Evolutionary conservation across 805 yeast genomes (phyloP).

Genomic region (Kurtzmaniella cleridarum): DNA sequence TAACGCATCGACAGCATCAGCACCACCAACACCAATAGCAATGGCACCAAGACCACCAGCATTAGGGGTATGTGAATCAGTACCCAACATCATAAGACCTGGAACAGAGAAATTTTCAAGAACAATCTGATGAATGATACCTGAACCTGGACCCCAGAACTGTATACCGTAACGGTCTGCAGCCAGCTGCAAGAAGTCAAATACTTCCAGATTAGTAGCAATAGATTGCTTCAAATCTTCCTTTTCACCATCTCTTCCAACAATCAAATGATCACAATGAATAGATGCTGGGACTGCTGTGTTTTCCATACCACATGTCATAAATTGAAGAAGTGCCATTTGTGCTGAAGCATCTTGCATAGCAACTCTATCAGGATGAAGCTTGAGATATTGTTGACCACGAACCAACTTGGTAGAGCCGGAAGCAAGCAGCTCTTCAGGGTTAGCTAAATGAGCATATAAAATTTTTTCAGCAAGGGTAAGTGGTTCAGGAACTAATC

Average conservation of each 20-base stretch:
- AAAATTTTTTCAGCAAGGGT: conserved; percentile 93
- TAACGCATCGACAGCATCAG: conserved; percentile 97
- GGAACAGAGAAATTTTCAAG: conserved; percentile 96
- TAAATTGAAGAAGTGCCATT: conserved; percentile 96
- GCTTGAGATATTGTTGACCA: conserved; percentile 86
- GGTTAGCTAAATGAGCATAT: conserved; percentile 86
- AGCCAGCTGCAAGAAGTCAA: conserved; percentile 88
- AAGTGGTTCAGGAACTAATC: conserved; percentile 68
- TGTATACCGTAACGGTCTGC: conserved; percentile 94
- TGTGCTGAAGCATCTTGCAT: conserved; percentile 99
- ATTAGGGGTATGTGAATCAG: conserved; percentile 98
- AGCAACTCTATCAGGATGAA: conserved; percentile 96
- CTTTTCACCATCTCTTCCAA: conserved; percentile 90
- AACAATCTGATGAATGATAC: conserved; percentile 97
- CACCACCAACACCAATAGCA: conserved; percentile 99
- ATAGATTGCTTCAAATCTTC: conserved; percentile 77
- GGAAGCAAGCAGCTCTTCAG: conserved; percentile 67
- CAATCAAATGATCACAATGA: conserved; percentile 97
- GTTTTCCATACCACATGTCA: conserved; percentile 87
- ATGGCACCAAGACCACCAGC: conserved; percentile 99
- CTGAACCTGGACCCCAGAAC: conserved; percentile 99
- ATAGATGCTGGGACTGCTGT: conserved; percentile 94
- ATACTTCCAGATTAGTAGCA: conserved; percentile 87
- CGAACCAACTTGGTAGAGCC: conserved; percentile 54
- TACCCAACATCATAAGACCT: conserved; percentile 94